These are phyloP conservation scores for Taiwanofungus camphoratus DNA, from an alignment of 1,284 basidiomycete genomes.

Conservation along the genomic window DNA sequence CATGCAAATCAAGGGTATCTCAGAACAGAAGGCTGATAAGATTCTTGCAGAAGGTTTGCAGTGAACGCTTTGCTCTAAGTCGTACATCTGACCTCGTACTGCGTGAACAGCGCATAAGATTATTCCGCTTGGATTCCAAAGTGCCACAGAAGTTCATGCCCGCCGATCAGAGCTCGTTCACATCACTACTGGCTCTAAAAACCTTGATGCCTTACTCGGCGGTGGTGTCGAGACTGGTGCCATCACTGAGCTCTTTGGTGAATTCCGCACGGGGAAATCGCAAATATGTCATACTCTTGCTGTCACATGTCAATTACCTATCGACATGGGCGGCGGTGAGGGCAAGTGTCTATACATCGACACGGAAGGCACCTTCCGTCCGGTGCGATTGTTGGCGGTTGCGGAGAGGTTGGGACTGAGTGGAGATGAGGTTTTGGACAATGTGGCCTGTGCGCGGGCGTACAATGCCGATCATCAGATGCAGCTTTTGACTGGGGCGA, in stretches of 20 bases:
- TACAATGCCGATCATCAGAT: slow-evolving; percentile 99
- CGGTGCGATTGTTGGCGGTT: slow-evolving; percentile 89
- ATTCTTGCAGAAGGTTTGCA: slow-evolving; percentile 85
- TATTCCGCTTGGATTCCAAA: slow-evolving; percentile 96
- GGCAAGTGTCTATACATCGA: slow-evolving; percentile 99
- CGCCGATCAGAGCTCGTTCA: slow-evolving; percentile 94
- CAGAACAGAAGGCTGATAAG: slow-evolving; percentile 97
- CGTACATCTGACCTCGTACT: not conserved
- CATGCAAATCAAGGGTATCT: slow-evolving; percentile 93
- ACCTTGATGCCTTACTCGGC: slow-evolving; percentile 92
- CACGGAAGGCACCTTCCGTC: slow-evolving; percentile 98
- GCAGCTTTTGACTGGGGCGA: slow-evolving; percentile 84
- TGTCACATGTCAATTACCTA: slow-evolving; percentile 96
- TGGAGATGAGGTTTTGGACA: slow-evolving; percentile 97
- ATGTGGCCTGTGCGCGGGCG: slow-evolving; percentile 96
- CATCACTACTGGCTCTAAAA: slow-evolving; percentile 96
- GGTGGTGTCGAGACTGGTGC: slow-evolving; percentile 98
- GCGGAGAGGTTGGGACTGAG: slow-evolving; percentile 95
- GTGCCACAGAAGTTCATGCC: slow-evolving; percentile 95
- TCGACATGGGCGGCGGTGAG: slow-evolving; percentile 97
- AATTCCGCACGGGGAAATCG: slow-evolving; percentile 98
- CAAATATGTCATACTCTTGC: slow-evolving; percentile 98
- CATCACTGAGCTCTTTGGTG: slow-evolving; percentile 98
- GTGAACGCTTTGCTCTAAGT: not conserved
- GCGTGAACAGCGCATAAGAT: slow-evolving; percentile 79